phyloP scores from a whole-genome alignment of 768 basidiomycete genomes.

The Phylloporus sp. region DNA sequence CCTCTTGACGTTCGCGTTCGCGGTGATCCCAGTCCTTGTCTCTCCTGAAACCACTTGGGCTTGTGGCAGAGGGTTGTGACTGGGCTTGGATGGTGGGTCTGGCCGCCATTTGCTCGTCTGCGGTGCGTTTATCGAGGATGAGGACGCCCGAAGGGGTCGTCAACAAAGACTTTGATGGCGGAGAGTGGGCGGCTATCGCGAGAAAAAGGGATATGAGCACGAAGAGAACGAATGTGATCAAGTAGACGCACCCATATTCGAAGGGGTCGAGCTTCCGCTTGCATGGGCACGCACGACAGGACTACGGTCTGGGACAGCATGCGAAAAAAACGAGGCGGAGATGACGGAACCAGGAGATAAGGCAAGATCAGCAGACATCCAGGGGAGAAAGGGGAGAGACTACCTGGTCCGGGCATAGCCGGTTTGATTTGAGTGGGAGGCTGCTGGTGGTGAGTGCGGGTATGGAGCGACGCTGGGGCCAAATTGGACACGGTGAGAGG shows the following conservation, averaged over 20 bases:
- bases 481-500: constrained; percentile 24
- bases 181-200: constrained; percentile 25
- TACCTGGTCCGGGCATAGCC: constrained; percentile 33
- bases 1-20: constrained; percentile 28
- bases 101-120: constrained; percentile 27
- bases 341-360: background rate
- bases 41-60: constrained; percentile 20
- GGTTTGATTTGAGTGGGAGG: constrained; percentile 28
- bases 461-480: constrained; percentile 23
- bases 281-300: constrained; percentile 27
- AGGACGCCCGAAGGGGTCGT: constrained; percentile 25
- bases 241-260: constrained; percentile 22
- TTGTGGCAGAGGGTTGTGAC: constrained; percentile 22
- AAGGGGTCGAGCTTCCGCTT: constrained; percentile 23
- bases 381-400: background rate
- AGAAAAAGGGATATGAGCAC: constrained; percentile 5
- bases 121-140: constrained; percentile 31
- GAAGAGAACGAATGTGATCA: background rate
- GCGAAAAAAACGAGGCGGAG: background rate
- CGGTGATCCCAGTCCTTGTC: constrained; percentile 27
- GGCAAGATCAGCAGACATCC: constrained; percentile 2
- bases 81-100: constrained; percentile 18
- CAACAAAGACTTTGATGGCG: constrained; percentile 24
- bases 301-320: constrained; percentile 25
- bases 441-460: constrained; percentile 27